phyloP scores from a whole-genome alignment of 2,329 filamentous ascomycete species.

The Sclerotinia trifoliorum region DNA sequence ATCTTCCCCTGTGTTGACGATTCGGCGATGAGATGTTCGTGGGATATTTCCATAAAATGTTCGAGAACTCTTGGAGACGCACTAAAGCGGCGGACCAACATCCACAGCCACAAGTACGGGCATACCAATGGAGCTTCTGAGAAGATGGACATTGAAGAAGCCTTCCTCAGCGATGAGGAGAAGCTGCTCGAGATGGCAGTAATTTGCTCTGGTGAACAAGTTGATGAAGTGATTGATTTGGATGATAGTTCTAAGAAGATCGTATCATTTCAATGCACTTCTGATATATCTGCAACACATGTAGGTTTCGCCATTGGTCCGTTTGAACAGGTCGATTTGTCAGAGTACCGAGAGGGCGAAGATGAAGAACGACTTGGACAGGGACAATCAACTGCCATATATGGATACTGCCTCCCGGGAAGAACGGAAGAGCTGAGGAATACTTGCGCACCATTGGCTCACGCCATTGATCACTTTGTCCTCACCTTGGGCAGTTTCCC shows the following conservation, averaged over 20 bases:
- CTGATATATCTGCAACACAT: slow-evolving; percentile 78
- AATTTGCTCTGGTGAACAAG: slow-evolving; percentile 84
- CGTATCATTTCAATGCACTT: slow-evolving; percentile 76
- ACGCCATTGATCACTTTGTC: slow-evolving; percentile 87
- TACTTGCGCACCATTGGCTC: slow-evolving; percentile 80
- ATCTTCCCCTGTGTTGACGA: slow-evolving; percentile 95
- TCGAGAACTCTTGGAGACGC: slow-evolving; percentile 84
- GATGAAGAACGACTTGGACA: slow-evolving; percentile 88
- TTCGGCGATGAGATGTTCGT: slow-evolving; percentile 74
- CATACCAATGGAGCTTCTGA: slow-evolving; percentile 23
- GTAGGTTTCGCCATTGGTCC: slow-evolving; percentile 92
- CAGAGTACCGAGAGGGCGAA: slow-evolving; percentile 83
- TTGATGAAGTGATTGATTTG: slow-evolving; percentile 76
- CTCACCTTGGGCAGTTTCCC: slow-evolving; percentile 88
- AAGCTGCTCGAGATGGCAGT: slow-evolving; percentile 85
- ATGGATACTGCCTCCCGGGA: slow-evolving; percentile 87
- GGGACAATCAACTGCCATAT: slow-evolving; percentile 76
- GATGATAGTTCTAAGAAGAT: slow-evolving; percentile 80
- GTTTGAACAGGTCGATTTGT: slow-evolving; percentile 89
- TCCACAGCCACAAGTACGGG: slow-evolving; percentile 37
- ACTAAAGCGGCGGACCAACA: slow-evolving; percentile 45
- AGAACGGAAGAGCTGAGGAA: slow-evolving; percentile 80
- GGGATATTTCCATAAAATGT: slow-evolving; percentile 84
- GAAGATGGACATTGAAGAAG: slow-evolving; percentile 24
- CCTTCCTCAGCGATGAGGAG: slow-evolving; percentile 67